Base-by-base conservation (phyloP, 1,284 basidiomycete genomes). In the Agroathelia rolfsii region DNA sequence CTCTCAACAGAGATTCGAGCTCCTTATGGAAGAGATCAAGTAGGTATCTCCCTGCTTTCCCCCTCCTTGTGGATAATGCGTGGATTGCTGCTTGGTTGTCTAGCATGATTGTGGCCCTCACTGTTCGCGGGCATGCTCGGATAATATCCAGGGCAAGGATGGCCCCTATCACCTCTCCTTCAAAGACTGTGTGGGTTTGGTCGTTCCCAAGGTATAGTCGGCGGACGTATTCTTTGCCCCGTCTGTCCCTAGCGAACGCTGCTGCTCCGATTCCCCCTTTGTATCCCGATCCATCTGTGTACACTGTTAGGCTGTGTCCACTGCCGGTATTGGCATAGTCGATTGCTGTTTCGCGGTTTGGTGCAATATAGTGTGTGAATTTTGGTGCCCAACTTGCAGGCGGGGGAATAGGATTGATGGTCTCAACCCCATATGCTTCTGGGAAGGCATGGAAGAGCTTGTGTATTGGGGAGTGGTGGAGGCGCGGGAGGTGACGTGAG, bases 51-150 rank as follows among this genome's bases (percentile, higher is more conserved):
- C 38, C 48, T 1, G 42, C 32, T 11, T 33, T 23, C 10, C 41
- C 25, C 11, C 32, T n/a, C 5, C 22, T 26, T 4, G 28, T 23
- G 10, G 31, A 23, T 8, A 37, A 28, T 6, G 40, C 35, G 3
- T 33, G 22, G 24, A 51, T 41, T 2, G 42, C 42, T 0, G 49
- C 33, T 30, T 46, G 41, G 34, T 46, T 48, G 38, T 50, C 48
- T 12, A 47, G 33, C 23, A 39, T 27, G n/a, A 41, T 19, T 6
- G 24, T 35, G 9, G 33, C 36, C 2, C 21, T 14, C 4, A 13
- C 14, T 11, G 28, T 15, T 11, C 35, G 17, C n/a, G n/a, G n/a
- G n/a, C n/a, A n/a, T n/a, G n/a, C n/a, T n/a, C n/a, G n/a, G n/a
- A n/a, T n/a, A n/a, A 44, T 17, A 13, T 44, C 27, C 0, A 36